phyloP scores from a whole-genome alignment of 805 yeast species.

The Yarrowia yakushimensis region DNA sequence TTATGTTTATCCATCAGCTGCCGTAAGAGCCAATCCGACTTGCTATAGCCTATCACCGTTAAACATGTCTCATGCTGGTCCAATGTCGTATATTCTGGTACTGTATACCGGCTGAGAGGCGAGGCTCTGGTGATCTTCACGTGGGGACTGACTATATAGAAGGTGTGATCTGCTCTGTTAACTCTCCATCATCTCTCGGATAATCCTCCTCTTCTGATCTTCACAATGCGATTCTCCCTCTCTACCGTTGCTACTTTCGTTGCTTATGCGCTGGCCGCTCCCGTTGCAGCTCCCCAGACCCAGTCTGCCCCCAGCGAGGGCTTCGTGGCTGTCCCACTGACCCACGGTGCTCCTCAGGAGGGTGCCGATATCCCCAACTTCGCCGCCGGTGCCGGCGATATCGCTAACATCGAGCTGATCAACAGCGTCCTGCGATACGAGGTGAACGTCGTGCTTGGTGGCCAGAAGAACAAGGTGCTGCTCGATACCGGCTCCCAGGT shows the following conservation, averaged over 20 bases:
- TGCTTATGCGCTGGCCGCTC: constrained; percentile 14
- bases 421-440: constrained; percentile 30
- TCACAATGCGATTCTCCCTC: background rate
- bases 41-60: background rate
- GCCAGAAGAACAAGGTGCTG: background rate
- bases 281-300: constrained; percentile 5
- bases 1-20: background rate
- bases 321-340: background rate
- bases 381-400: background rate
- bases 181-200: background rate
- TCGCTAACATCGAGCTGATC: background rate
- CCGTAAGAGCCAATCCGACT: background rate
- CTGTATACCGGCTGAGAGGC: too few species aligned
- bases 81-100: background rate
- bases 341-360: background rate
- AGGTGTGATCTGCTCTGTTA: background rate
- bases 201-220: background rate
- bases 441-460: constrained; percentile 45
- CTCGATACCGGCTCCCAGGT: background rate
- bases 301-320: background rate
- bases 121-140: background rate
- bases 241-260: background rate
- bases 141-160: background rate
- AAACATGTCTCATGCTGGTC: background rate
- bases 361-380: background rate